Conservation (phyloP, 495 filamentous ascomycete genomes). For the Apodospora peruviana region DNA sequence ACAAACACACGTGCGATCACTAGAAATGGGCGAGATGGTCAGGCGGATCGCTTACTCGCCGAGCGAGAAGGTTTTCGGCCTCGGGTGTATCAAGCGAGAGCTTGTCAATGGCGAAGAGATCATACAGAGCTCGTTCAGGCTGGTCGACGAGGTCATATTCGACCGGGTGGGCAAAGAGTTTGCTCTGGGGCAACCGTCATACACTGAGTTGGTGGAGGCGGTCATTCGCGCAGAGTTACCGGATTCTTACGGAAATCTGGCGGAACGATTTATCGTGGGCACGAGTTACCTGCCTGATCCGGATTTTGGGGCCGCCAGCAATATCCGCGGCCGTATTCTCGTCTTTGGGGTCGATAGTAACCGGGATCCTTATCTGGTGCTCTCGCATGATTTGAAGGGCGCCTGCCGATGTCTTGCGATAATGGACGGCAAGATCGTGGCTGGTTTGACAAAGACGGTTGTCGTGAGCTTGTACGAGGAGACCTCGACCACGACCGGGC, state of each 20-base stretch:
- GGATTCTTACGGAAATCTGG: constrained; percentile 53
- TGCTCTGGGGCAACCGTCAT: constrained; percentile 42
- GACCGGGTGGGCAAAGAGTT: constrained; percentile 37
- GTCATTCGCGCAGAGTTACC: constrained; percentile 73
- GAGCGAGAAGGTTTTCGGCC: constrained; percentile 71
- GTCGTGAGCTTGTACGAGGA: constrained; percentile 55
- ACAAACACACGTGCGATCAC: constrained; percentile 76
- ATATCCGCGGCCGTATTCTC: constrained; percentile 69
- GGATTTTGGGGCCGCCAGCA: constrained; percentile 19
- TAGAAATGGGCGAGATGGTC: constrained; percentile 75
- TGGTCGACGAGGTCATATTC: constrained; percentile 50
- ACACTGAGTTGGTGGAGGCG: constrained; percentile 77
- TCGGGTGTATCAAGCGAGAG: constrained; percentile 73
- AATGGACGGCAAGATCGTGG: constrained; percentile 69
- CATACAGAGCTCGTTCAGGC: constrained; percentile 41
- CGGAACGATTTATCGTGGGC: constrained; percentile 83
- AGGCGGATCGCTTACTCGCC: constrained; percentile 82
- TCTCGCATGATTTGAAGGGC: constrained; percentile 60
- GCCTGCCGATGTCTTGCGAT: constrained; percentile 73
- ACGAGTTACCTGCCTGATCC: constrained; percentile 71
- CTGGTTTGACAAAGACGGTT: constrained; percentile 80
- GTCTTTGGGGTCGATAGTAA: constrained; percentile 77
- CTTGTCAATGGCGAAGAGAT: constrained; percentile 41
- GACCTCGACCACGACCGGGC: constrained; percentile 39
- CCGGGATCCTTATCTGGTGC: constrained; percentile 60